Percentiles rank a stretch among this genome's conserved stretches.
These are phyloP conservation scores for Flaveria sonorensis DNA, from an alignment of 129 eudicot genomes.

Conservation along the genomic window DNA sequence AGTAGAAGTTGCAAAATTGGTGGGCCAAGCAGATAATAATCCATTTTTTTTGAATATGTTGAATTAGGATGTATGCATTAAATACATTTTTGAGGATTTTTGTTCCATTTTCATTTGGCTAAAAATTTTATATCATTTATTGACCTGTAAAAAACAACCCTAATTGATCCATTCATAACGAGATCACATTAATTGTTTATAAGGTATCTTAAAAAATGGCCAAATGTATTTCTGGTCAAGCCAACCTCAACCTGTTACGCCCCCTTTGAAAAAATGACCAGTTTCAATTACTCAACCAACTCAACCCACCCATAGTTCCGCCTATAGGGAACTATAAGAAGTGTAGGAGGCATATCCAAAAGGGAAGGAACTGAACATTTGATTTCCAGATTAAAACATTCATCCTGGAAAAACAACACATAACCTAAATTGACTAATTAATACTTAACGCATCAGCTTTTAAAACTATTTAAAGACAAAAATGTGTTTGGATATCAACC, in stretches of 20 bases:
- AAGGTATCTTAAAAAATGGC: background rate
- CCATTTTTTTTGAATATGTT: background rate
- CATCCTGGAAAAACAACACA: background rate
- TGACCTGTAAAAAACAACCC: background rate
- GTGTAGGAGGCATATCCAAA: background rate
- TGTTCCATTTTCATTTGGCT: background rate
- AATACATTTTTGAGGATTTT: background rate
- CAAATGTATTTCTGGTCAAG: background rate
- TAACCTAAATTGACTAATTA: background rate
- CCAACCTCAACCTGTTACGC: background rate
- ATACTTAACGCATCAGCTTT: background rate
- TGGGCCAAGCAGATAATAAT: background rate
- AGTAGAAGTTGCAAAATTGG: background rate
- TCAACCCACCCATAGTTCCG: background rate
- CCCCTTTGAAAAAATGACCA: background rate
- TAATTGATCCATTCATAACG: background rate
- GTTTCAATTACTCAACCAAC: conserved; percentile 6
- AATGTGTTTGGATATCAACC: background rate
- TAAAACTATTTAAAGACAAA: background rate
- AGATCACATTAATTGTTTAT: background rate
- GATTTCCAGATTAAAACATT: conserved; percentile 16
- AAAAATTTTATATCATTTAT: background rate
- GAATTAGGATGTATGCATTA: background rate
- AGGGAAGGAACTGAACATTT: conserved; percentile 12
- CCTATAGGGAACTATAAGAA: background rate